Evolutionary conservation across 208 protist genomes (phyloP), one percentile per base, ranked within the genome.

Genomic region (Crithidia acanthocephali): DNA sequence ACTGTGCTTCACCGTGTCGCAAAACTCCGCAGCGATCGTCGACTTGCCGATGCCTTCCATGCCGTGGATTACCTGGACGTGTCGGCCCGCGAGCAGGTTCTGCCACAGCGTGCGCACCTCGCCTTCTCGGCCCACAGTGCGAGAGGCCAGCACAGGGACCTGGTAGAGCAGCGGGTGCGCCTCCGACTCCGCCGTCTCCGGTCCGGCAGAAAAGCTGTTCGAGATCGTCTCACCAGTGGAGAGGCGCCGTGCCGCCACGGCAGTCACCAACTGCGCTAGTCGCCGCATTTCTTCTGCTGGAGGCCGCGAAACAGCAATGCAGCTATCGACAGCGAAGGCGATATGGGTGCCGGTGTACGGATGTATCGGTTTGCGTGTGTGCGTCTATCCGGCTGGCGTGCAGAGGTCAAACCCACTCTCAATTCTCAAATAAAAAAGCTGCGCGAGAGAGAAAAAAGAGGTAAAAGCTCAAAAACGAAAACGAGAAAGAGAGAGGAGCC

Each of bases 21-120:
- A 93, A 50, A 97, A 95, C 71, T 93, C 89, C 0, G 86, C 90
- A 2, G 88, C 90, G n/a, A 97, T 44, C 0, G 90, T 86, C 0
- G 92, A 95, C 72, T 97, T 97, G 28, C 92, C 92, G 50, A 97
- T 83, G 45, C 92, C 92, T 40, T 97, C 90, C 45, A 87, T 80
- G 25, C 89, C 92, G 20, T 63, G 48, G 11, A 97, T 68, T n/a
- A 84, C 69, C 65, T 97, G 92, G n/a, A 76, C 58, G 30, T 79
- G 89, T 1, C 82, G 82, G 1, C 90, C 88, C 0, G 75, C 13
- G 16, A 97, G 82, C n/a, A 95, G 57, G 64, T 87, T 88, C 62
- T 97, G 92, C 90, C 92, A 97, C 22, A 97, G 77, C 11, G 72
- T 70, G 44, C 88, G 74, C 45, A 97, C 73, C 68, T 92, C 90